These are phyloP conservation scores for Rubia yunnanensis DNA, from an alignment of 257 asterid genomes.

Conservation along the genomic window DNA sequence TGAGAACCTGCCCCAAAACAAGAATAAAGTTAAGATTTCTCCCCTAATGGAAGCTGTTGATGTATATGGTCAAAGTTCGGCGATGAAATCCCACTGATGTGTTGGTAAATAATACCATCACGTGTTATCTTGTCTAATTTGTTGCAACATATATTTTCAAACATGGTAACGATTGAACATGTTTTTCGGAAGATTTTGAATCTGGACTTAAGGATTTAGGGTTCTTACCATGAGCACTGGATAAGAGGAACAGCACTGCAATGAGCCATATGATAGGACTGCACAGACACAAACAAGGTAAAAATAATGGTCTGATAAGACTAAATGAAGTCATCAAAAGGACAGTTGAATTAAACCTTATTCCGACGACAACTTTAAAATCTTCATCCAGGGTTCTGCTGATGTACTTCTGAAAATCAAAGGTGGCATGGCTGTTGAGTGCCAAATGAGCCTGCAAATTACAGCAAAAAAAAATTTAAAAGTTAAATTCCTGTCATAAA, in stretches of 20 bases:
- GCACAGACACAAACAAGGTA: not conserved
- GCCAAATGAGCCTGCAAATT: constrained; percentile 70
- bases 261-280: constrained; percentile 77
- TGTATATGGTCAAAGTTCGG: too few relatives aligned
- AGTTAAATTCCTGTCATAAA: not conserved
- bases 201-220: too few relatives aligned
- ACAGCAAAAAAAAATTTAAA: constrained; percentile 28
- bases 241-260: constrained; percentile 71
- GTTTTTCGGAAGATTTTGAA: too few relatives aligned
- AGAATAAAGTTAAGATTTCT: not conserved
- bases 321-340: constrained; percentile 14
- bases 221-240: constrained; percentile 77
- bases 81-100: too few relatives aligned
- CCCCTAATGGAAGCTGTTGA: too few relatives aligned
- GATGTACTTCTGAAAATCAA: constrained; percentile 72
- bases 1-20: constrained; percentile 57
- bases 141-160: too few relatives aligned
- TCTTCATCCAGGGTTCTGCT: constrained; percentile 81
- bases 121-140: too few relatives aligned
- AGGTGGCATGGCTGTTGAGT: constrained; percentile 49
- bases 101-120: too few relatives aligned
- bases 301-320: not conserved
- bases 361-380: constrained; percentile 89
- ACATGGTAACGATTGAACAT: too few relatives aligned
- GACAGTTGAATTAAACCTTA: constrained; percentile 36